Conservation (phyloP, 2,329 filamentous ascomycete genomes). For the Paracamarosporium sp. region DNA sequence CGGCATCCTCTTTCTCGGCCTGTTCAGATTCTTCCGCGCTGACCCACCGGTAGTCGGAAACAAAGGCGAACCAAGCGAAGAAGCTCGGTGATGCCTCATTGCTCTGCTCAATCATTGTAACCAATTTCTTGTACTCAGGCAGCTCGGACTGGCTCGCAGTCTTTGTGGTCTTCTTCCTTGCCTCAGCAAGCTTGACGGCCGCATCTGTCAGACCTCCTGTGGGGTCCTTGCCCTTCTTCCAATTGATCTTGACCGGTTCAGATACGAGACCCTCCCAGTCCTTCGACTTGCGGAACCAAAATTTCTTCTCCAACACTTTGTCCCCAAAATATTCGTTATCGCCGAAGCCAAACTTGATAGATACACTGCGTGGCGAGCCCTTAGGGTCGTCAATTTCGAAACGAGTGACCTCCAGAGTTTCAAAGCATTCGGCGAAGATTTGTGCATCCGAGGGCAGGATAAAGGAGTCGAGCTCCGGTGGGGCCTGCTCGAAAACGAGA, state of each 20-base stretch:
- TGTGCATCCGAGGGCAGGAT: constrained; percentile 81
- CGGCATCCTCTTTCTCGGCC: constrained; percentile 66
- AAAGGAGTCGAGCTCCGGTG: constrained; percentile 84
- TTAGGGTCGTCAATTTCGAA: constrained; percentile 75
- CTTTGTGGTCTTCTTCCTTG: constrained; percentile 54
- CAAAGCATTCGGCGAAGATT: constrained; percentile 73
- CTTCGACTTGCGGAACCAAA: constrained; percentile 78
- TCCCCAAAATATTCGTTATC: constrained; percentile 86
- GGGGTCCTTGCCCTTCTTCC: constrained; percentile 78
- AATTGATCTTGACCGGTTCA: constrained; percentile 85
- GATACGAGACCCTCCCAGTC: constrained; percentile 81
- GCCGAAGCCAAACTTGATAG: constrained; percentile 74
- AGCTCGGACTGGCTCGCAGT: constrained; percentile 60
- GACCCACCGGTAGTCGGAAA: constrained; percentile 68
- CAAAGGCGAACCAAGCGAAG: constrained; percentile 88
- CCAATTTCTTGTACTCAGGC: constrained; percentile 62
- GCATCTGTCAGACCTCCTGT: constrained; percentile 81
- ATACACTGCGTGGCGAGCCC: constrained; percentile 82
- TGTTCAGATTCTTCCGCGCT: constrained; percentile 73
- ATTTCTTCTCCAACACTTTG: constrained; percentile 83
- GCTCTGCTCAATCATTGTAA: constrained; percentile 61
- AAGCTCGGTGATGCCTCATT: constrained; percentile 75
- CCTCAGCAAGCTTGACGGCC: constrained; percentile 72
- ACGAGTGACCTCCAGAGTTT: constrained; percentile 73
- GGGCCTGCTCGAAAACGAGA: constrained; percentile 88